These are phyloP conservation scores for Brassica carinata DNA, from an alignment of 345 rosid genomes.

Conservation along the genomic window DNA sequence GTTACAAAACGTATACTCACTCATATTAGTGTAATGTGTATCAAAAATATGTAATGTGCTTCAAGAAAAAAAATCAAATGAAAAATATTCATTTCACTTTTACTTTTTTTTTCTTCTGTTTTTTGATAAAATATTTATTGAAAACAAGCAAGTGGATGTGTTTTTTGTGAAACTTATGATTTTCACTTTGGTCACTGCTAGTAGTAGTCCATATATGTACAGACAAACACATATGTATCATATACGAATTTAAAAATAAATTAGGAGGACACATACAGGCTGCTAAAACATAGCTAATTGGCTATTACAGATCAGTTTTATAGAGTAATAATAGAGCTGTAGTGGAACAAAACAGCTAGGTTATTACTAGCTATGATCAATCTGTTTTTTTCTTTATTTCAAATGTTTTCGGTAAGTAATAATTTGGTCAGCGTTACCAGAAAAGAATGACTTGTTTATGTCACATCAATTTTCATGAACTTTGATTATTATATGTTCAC, in stretches of 20 bases:
- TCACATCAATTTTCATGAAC: neutral
- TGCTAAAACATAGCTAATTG: neutral
- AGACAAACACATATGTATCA: neutral
- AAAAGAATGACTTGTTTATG: neutral
- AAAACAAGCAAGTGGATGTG: too few species aligned
- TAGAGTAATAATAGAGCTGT: slow-evolving; percentile 16
- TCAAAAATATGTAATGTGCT: neutral
- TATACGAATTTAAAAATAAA: neutral
- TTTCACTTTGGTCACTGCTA: neutral
- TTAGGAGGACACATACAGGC: slow-evolving; percentile 13
- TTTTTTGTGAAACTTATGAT: neutral
- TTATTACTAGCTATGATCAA: neutral
- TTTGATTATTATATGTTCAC: neutral
- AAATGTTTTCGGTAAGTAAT: neutral
- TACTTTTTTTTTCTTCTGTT: neutral
- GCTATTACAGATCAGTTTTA: neutral
- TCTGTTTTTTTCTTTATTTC: neutral
- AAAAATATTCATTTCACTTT: neutral
- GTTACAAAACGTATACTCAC: too few species aligned
- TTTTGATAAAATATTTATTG: neutral
- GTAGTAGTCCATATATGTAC: neutral
- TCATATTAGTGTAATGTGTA: neutral
- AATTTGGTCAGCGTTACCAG: slow-evolving; percentile 15
- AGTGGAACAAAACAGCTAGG: slow-evolving; percentile 29
- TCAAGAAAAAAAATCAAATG: neutral